Conservation (phyloP, 2,329 filamentous ascomycete genomes). For the Pyricularia pennisetigena region DNA sequence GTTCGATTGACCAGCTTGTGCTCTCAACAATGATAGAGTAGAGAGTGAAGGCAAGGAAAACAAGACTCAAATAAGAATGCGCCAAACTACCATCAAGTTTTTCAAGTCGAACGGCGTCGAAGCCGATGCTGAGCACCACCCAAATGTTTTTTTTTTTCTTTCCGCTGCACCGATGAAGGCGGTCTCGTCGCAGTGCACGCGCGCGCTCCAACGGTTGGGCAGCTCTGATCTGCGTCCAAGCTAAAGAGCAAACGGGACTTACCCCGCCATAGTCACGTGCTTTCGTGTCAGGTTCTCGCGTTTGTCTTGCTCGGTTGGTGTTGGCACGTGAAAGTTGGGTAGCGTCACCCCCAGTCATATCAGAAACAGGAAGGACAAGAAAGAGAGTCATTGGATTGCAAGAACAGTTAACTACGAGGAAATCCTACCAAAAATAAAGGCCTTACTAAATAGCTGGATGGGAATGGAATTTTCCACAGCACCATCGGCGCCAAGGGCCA, state of each 20-base stretch:
- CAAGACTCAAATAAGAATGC: neutral
- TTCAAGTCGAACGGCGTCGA: neutral
- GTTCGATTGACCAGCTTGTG: neutral
- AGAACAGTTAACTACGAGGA: neutral
- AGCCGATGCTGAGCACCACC: neutral
- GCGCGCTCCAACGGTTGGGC: neutral
- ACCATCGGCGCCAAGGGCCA: neutral
- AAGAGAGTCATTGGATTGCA: neutral
- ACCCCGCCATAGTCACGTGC: slow-evolving; percentile 1
- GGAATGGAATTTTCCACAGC: neutral
- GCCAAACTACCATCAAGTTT: neutral
- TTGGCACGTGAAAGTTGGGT: neutral
- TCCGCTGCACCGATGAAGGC: neutral
- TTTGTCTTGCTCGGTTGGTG: neutral
- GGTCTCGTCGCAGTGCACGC: neutral
- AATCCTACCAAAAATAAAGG: neutral
- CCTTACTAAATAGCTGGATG: neutral
- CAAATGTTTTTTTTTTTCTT: neutral
- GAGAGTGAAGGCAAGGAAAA: neutral
- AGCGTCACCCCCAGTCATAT: no score
- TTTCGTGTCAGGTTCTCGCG: neutral
- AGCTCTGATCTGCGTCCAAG: neutral
- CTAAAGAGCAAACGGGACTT: neutral
- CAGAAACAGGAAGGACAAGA: no score
- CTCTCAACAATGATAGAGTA: neutral